phyloP scores from a whole-genome alignment of 768 basidiomycete genomes.

The Crucibulum laeve region DNA sequence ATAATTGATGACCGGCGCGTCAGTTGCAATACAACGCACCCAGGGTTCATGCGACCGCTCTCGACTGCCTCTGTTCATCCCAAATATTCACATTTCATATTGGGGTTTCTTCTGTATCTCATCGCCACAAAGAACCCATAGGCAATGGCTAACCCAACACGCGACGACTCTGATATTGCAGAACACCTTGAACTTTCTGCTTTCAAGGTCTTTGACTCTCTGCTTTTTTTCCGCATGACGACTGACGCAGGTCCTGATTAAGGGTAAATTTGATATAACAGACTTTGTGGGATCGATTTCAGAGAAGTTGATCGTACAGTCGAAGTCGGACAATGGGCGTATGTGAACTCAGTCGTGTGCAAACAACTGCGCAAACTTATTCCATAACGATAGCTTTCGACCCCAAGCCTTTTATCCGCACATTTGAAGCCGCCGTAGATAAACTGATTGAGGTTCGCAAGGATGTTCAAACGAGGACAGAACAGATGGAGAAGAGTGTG shows the following conservation, averaged over 20 bases:
- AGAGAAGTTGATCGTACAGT: conserved; percentile 83
- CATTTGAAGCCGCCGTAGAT: conserved; percentile 90
- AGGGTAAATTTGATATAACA: conserved; percentile 88
- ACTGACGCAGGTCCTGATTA: neutral
- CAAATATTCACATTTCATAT: no score
- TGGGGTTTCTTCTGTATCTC: no score
- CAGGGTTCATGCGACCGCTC: no score
- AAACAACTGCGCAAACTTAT: neutral
- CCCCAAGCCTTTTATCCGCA: conserved; percentile 87
- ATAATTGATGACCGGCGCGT: neutral
- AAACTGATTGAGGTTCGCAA: conserved; percentile 81
- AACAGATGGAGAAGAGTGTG: conserved; percentile 91
- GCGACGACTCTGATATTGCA: conserved; percentile 28
- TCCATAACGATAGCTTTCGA: conserved; percentile 70
- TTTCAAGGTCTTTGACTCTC: conserved; percentile 42
- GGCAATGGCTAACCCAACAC: neutral
- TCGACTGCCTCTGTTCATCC: no score
- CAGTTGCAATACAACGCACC: no score
- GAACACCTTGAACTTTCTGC: conserved; percentile 47
- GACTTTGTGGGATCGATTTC: conserved; percentile 84
- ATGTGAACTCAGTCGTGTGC: conserved; percentile 12
- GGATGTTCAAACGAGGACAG: conserved; percentile 86
- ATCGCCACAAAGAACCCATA: no score
- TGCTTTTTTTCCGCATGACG: neutral
- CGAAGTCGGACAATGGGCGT: conserved; percentile 83